Evolutionary conservation across 2,329 filamentous ascomycete genomes (phyloP), one percentile per base, ranked within the genome.

Genomic region (Zasmidium citrigriseum): DNA sequence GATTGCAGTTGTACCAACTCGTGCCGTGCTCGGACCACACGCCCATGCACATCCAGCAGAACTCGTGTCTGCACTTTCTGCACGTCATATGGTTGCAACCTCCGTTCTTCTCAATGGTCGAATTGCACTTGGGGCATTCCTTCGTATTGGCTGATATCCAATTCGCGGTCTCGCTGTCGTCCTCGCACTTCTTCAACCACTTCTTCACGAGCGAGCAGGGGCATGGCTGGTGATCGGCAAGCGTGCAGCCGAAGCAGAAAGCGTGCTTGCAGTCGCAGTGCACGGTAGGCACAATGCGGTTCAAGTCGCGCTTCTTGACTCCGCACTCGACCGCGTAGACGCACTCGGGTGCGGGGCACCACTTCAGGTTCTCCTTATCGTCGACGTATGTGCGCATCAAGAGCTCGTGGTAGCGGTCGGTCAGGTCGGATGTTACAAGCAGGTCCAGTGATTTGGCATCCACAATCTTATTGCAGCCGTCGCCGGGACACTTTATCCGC

Each of bases 11-110:
- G 81, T 99, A 99, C 95, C 95, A 99, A 77, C 91, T 96, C 2
- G 93, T 99, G 63, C 95, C 95, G 73, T 99, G 95, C 76, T 99
- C 95, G 1, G 92, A 96, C 95, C 95, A 99, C 0, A 96, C 81
- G 0, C 95, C 95, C 95, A 99, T 99, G 72, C 95, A 99, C 90
- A 99, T 98, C 95, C 95, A 99, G 78, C 95, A 99, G 71, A 99
- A 97, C 71, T 97, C 93, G 71, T 97, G 88, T 70, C 92, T 91
- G 79, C 93, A 97, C 75, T 97, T 97, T 57, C 93, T 83, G 73
- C 93, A 97, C 0, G 93, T 97, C 93, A 97, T 97, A 75, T 97
- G 93, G 78, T 97, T 97, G 79, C 93, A 97, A 2, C 93, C 93
- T 53, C 93, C 93, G 66, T 99, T 99, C 84, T 99, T 99, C 77